Evolutionary conservation across 495 filamentous ascomycete genomes (phyloP).

Genomic region (Tuber umbilicatum): DNA sequence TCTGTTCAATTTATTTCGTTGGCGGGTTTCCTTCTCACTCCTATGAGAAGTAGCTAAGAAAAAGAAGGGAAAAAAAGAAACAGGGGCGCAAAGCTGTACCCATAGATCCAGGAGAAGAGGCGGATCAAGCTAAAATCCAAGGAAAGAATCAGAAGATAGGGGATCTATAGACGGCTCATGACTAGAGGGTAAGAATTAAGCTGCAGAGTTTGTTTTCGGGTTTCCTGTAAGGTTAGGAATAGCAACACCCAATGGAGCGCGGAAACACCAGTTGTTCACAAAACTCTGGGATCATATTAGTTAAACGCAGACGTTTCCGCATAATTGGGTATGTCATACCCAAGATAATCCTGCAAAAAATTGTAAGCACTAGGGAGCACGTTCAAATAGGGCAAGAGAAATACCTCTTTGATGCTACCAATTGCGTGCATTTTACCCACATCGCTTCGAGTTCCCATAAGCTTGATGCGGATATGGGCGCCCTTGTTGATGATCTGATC

Average conservation of each 20-base stretch:
- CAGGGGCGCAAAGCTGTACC: not conserved
- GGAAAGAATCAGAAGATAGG: not conserved
- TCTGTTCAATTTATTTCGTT: not conserved
- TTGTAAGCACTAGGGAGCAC: slow-evolving; percentile 21
- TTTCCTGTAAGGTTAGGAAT: not conserved
- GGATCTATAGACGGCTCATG: not conserved
- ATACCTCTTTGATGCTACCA: slow-evolving; percentile 86
- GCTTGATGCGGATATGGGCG: slow-evolving; percentile 84
- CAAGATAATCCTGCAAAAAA: slow-evolving; percentile 36
- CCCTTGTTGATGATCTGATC: slow-evolving; percentile 92
- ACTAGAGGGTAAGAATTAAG: not conserved
- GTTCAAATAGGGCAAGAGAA: not conserved
- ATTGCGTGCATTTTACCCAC: slow-evolving; percentile 92
- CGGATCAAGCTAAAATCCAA: not conserved
- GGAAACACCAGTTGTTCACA: not conserved
- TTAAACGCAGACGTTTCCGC: not conserved
- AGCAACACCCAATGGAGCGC: not conserved
- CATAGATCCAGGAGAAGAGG: not conserved
- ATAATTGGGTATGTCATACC: slow-evolving; percentile 16
- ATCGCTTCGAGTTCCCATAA: slow-evolving; percentile 84
- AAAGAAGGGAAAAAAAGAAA: not conserved
- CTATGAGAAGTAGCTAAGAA: not conserved
- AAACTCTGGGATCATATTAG: not conserved
- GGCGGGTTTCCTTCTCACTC: not conserved
- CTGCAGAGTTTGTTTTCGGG: not conserved